A percentile compares a stretch with the other conserved stretches of the same genome.
Evolutionary conservation across 169 alveolate genomes (phyloP).

Genomic region (Plasmodium gallinaceum): DNA sequence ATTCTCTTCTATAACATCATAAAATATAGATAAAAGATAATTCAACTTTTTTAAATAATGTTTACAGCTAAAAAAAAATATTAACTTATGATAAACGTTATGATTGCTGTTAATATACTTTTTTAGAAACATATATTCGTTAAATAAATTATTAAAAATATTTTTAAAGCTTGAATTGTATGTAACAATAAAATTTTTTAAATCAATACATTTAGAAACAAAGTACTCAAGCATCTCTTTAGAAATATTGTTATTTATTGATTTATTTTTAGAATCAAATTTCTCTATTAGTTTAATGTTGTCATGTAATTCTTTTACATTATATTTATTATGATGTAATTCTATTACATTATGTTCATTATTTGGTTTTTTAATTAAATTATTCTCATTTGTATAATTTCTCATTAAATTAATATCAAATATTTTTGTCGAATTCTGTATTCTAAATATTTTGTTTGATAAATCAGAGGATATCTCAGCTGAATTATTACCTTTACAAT

Average conservation of each 20-base stretch:
- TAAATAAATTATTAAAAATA: slow-evolving; percentile 37
- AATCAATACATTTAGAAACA: slow-evolving; percentile 32
- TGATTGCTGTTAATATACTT: slow-evolving; percentile 43
- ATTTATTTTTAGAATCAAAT: neutral
- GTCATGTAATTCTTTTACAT: neutral
- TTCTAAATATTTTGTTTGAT: neutral
- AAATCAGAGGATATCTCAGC: neutral
- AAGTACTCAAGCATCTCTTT: slow-evolving; percentile 12
- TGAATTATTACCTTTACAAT: too few species aligned
- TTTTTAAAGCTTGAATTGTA: slow-evolving; percentile 22
- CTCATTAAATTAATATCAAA: neutral
- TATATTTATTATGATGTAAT: neutral
- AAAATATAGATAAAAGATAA: slow-evolving; percentile 26
- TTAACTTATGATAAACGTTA: slow-evolving; percentile 49
- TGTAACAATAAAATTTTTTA: slow-evolving; percentile 28
- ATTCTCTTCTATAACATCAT: slow-evolving; percentile 21
- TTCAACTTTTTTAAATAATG: slow-evolving; percentile 69
- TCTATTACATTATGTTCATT: neutral
- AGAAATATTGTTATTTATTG: neutral
- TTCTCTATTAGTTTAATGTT: neutral
- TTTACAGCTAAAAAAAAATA: slow-evolving; percentile 32
- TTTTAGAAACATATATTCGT: slow-evolving; percentile 57
- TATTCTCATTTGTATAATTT: slow-evolving; percentile 1
- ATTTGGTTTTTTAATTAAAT: slow-evolving; percentile 9
- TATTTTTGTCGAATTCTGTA: slow-evolving; percentile 1